Evolutionary conservation across 1,284 basidiomycete genomes (phyloP).

Genomic region (Lignosus rhinocerotis): DNA sequence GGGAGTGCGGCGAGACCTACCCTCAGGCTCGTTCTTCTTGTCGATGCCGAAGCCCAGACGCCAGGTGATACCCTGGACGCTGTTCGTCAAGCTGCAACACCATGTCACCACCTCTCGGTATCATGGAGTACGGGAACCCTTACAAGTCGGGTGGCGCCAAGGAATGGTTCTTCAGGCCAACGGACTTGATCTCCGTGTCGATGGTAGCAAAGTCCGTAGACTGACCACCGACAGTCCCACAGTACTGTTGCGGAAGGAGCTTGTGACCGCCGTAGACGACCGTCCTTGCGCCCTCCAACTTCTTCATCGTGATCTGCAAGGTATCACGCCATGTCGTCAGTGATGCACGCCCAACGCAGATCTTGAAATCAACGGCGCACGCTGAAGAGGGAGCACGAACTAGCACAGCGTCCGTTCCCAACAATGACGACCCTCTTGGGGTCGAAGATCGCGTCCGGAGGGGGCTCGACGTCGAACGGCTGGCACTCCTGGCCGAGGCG

Average conservation of each 20-base stretch:
- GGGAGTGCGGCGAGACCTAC: constrained; percentile 30
- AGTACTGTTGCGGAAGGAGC: constrained; percentile 54
- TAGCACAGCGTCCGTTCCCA: constrained; percentile 53
- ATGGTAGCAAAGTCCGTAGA: constrained; percentile 55
- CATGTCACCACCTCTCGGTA: not conserved
- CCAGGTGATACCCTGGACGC: constrained; percentile 62
- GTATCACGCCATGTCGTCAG: not conserved
- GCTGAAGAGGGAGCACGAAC: constrained; percentile 63
- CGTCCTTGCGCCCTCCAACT: constrained; percentile 55
- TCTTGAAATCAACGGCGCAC: constrained; percentile 34
- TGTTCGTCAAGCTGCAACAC: constrained; percentile 45
- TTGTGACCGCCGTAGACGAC: constrained; percentile 57
- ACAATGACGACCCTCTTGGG: constrained; percentile 54
- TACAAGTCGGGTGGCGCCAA: constrained; percentile 65
- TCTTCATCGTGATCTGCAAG: constrained; percentile 58
- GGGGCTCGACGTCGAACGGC: constrained; percentile 47
- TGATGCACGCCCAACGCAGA: constrained; percentile 1
- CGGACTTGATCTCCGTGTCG: constrained; percentile 60
- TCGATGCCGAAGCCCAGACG: constrained; percentile 59
- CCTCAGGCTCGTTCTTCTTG: constrained; percentile 53
- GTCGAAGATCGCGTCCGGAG: constrained; percentile 50
- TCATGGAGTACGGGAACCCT: constrained; percentile 24
- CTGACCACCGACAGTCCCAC: constrained; percentile 62
- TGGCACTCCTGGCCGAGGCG: constrained; percentile 60
- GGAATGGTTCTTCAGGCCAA: constrained; percentile 52